Evolutionary conservation across 2,329 filamentous ascomycete genomes (phyloP), one percentile per base, ranked within the genome.

Genomic region (Penicillium oxalicum): DNA sequence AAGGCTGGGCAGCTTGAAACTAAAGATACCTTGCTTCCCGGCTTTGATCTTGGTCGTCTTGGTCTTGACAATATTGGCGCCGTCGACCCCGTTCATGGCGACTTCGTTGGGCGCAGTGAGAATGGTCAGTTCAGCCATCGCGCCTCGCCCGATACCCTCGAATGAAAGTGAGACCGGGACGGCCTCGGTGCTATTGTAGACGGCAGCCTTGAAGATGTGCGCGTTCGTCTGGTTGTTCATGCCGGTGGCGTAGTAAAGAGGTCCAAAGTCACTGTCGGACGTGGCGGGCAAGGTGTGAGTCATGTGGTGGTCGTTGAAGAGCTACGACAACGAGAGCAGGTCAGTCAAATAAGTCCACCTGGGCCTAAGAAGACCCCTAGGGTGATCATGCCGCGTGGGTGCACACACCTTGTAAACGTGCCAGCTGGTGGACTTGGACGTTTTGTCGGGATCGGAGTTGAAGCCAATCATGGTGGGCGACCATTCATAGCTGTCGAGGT

Each of bases 211-310:
- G 62, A 74, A 71, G 37, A 74, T 66, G 45, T 65, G 63, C 13
- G 65, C 64, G 39, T 64, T 56, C 5, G 55, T 71, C 50, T 54
- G 63, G 45, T 53, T 70, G 58, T 62, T 66, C 9, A 66, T 60
- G 4, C 74, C 74, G 5, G 73, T 71, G 25, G 68, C 74, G 58
- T 70, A 77, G 64, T 74, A 77, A 0, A 71, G 62, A 0, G 74
- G 72, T 1, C 69, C 70, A 44, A 68, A 72, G 29, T 56, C 60
- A 41, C 65, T 64, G 25, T 67, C 61, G 2, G 68, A 66, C 2
- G 65, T 69, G 5, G 67, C 57, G 2, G 74, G 73, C 11, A 77
- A 65, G 1, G 69, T 75, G 48, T 73, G 62, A 1, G 72, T 70
- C 48, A 77, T 74, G 48, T 69, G 68, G 50, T 69, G 70, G 3